A percentile compares a stretch with the other conserved stretches of the same genome.
phyloP scores from a whole-genome alignment of 768 basidiomycete genomes.

The Peribolospora kevripleyi region DNA sequence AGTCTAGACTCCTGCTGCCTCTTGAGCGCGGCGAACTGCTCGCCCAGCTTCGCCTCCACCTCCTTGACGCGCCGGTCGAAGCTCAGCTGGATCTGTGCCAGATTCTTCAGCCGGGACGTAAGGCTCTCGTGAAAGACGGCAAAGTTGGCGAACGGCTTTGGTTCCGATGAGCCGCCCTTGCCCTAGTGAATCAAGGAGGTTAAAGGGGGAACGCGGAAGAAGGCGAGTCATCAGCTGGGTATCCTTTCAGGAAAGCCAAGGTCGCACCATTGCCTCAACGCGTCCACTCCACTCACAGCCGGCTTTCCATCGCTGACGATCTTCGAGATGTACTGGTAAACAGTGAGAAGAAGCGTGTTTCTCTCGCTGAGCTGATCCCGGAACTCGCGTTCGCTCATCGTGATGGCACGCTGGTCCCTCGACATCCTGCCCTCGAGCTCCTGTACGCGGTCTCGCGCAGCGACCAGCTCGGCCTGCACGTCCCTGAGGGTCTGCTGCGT shows the following conservation, averaged over 20 bases:
- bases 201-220: neutral
- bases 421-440: constrained; percentile 36
- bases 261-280: neutral
- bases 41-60: constrained; percentile 42
- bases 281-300: constrained; percentile 30
- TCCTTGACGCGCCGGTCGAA: constrained; percentile 72
- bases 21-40: constrained; percentile 44
- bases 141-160: constrained; percentile 84
- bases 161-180: constrained; percentile 29
- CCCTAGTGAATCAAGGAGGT: constrained; percentile 15
- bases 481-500: constrained; percentile 30
- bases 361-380: constrained; percentile 80
- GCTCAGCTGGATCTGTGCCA: constrained; percentile 59
- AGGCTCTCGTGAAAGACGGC: constrained; percentile 83
- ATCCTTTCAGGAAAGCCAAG: too few species aligned
- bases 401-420: constrained; percentile 43
- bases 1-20: constrained; percentile 70
- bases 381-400: constrained; percentile 52
- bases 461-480: constrained; percentile 42
- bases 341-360: constrained; percentile 68
- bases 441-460: constrained; percentile 34
- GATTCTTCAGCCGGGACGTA: constrained; percentile 55
- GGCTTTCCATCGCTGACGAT: constrained; percentile 74
- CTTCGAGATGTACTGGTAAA: constrained; percentile 87
- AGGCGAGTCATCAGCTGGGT: too few species aligned